phyloP scores from a whole-genome alignment of 257 asterid species.

The Petunia secreta region DNA sequence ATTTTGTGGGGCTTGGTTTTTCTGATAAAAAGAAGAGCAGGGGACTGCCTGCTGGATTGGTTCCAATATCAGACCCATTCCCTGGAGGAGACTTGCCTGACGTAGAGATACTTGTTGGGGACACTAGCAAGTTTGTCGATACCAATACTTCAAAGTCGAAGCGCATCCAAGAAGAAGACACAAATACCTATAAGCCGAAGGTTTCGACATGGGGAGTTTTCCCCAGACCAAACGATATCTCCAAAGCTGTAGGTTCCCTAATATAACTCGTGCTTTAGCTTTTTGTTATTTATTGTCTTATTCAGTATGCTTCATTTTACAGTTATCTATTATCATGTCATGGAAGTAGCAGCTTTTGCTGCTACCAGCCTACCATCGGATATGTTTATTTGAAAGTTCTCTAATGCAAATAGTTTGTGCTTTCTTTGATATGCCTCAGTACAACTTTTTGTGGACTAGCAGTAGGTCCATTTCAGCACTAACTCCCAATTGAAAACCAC shows the following conservation, averaged over 20 bases:
- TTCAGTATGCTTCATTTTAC: background rate
- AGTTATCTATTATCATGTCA: background rate
- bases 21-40: slow-evolving; percentile 75
- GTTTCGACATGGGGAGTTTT: slow-evolving; percentile 99
- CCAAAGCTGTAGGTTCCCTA: slow-evolving; percentile 64
- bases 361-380: background rate
- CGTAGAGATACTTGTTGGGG: slow-evolving; percentile 83
- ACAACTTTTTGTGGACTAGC: background rate
- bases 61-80: slow-evolving; percentile 60
- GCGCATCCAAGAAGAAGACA: slow-evolving; percentile 42
- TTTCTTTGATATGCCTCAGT: background rate
- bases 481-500: slow-evolving; percentile 16
- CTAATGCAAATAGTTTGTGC: slow-evolving; percentile 12
- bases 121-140: slow-evolving; percentile 63
- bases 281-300: background rate
- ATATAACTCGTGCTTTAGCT: background rate
- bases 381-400: background rate
- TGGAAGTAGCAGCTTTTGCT: slow-evolving; percentile 3
- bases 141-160: slow-evolving; percentile 30
- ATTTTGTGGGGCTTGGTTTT: slow-evolving; percentile 87
- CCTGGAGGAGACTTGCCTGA: slow-evolving; percentile 71
- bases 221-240: slow-evolving; percentile 86
- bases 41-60: slow-evolving; percentile 79
- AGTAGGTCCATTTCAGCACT: background rate
- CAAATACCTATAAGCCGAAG: slow-evolving; percentile 77